Base-by-base conservation (phyloP, 2,329 filamentous ascomycete species). In the Cladosporium austrohemisphaericum region DNA sequence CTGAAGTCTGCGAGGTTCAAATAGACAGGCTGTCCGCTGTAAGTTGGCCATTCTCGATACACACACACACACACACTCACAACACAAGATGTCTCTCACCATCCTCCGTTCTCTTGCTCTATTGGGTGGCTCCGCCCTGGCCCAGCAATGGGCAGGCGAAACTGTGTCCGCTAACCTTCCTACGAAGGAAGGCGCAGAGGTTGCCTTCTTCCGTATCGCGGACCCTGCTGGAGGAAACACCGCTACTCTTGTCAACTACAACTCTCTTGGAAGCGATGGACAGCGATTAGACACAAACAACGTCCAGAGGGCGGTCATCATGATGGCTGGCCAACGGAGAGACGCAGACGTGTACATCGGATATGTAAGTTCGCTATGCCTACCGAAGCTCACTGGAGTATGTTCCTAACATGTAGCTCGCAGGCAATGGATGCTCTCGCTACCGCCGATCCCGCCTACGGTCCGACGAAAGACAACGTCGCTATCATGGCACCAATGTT, bases 401-500 rank as follows among this genome's bases (percentile, higher is more conserved):
- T 20, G 10, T 20, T 23, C 50, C 18, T 61, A 59, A 44, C 50
- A 53, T 54, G 49, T 16, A 50, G 56, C 46, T 14, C 5, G 28
- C 38, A 47, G 44, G 33, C 50, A 52, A 31, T 37, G 13, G 31
- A 41, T 22, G 37, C 47, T 40, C 41, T 44, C 6, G 14, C 35
- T 6, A 35, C 25, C 23, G 38, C 38, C 14, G 52, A 52, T 18
- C 7, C 36, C n/a, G 41, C 22, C 13, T 32, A 25, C 13, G 37
- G 59, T 22, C 58, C 63, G 51, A 61, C 61, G 40, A 41, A 49
- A 20, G 59, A 64, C 43, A 57, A 56, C 20, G 61, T 65, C 7
- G 60, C 58, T 4, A 60, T 67, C 33, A 59, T 65, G 19, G 56
- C 61, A 10, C 64, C 65, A 4, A 62, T 62, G 43, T 68, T 67